Conservation (phyloP, 768 basidiomycete species). For the Trametopsis cervina region DNA sequence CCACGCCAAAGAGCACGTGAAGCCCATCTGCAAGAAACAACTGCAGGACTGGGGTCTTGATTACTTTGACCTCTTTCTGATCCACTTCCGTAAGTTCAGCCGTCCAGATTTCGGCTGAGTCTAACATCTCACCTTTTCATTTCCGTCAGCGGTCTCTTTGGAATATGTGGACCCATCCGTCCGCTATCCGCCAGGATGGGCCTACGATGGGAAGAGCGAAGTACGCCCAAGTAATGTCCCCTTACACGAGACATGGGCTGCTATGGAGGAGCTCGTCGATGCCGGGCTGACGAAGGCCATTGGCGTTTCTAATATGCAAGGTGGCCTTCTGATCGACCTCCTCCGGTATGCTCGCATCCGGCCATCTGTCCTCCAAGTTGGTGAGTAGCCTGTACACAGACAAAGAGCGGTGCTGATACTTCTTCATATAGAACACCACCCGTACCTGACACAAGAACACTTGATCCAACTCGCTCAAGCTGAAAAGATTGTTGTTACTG, state of each 20-base stretch:
- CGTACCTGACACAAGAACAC: slow-evolving; percentile 26
- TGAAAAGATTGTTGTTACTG: slow-evolving; percentile 26
- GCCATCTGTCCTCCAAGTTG: slow-evolving; percentile 33
- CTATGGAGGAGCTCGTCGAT: slow-evolving; percentile 33
- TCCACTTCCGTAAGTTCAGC: slow-evolving; percentile 19
- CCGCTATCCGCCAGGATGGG: slow-evolving; percentile 37
- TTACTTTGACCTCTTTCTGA: slow-evolving; percentile 25
- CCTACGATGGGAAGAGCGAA: slow-evolving; percentile 27
- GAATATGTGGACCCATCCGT: slow-evolving; percentile 30
- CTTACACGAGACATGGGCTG: slow-evolving; percentile 34
- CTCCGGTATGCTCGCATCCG: slow-evolving; percentile 31
- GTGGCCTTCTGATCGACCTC: slow-evolving; percentile 29
- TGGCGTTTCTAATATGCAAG: slow-evolving; percentile 32
- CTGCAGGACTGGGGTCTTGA: slow-evolving; percentile 34
- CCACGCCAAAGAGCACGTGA: slow-evolving; percentile 31
- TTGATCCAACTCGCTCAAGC: slow-evolving; percentile 21
- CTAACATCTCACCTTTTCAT: slow-evolving; percentile 9
- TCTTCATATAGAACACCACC: slow-evolving; percentile 18
- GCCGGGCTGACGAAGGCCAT: slow-evolving; percentile 32
- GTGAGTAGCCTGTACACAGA: slow-evolving; percentile 11
- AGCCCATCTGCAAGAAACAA: slow-evolving; percentile 24
- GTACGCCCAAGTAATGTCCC: slow-evolving; percentile 26
- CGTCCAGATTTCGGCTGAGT: not conserved
- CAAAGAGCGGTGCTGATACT: too few relatives aligned
- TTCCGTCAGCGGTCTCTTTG: slow-evolving; percentile 31